Base-by-base conservation (phyloP, 2,329 filamentous ascomycete genomes). In the Polychaeton citri region DNA sequence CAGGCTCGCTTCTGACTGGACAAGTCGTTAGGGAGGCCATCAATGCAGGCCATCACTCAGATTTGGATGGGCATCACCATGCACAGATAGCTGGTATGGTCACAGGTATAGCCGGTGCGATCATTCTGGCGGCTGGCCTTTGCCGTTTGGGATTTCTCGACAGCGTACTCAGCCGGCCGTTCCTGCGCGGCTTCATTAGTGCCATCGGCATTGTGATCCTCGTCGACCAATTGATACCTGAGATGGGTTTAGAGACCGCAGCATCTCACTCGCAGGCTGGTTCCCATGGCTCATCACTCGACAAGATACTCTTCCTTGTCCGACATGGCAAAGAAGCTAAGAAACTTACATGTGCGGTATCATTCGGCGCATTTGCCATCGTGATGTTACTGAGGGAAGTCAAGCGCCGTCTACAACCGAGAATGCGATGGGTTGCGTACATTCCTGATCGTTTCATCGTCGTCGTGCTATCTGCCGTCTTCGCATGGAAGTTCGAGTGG, bases 181-280 rank as follows among this genome's bases (percentile, higher is more conserved):
- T 98, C 50, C 62, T 96, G 38, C 72, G 90, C 40, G 90, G 90
- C 1, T 98, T 98, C 62, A 95, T 98, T 60, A 94, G 84, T 38
- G 90, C 90, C 34, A 92, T 98, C 54, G 90, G 90, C 33, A 83
- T 95, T 38, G 87, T 96, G 45, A 96, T 98, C 54, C 76, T 92
- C 26, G 84, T 96, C 21, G 90, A 96, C 57, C 90, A 98, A 60
- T 65, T 94, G 31, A 82, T 95, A 36, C 87, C 88, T 0, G 86
- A 96, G 58, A 71, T 93, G 49, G 90, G 90, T 1, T 68, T 98
- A 16, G 70, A 68, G 24, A 63, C 69, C 1, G 60, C 76, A 13
- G 83, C 86, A 0, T 75, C 74, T 35, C 61, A 79, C 12, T 54
- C 50, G 2, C 64, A 65, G 2, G 69, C 72, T n/a, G 73, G 86